Evolutionary conservation across 1,284 basidiomycete genomes (phyloP), one percentile per base, ranked within the genome.

Genomic region (Gymnopus androsaceus): DNA sequence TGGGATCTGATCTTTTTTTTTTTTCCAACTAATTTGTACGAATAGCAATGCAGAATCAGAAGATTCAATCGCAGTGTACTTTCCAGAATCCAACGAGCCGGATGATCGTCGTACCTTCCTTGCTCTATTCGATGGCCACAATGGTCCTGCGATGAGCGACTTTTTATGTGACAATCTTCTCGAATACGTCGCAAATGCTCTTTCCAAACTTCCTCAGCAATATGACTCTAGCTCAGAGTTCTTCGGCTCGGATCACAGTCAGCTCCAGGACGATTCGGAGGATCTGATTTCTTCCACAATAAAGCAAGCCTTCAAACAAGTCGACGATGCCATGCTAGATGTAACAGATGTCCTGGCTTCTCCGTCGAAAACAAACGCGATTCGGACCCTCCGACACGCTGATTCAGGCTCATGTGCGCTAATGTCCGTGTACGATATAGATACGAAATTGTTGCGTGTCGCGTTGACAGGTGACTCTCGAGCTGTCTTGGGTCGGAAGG

Each of bases 381-480:
- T 56, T 12, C 58, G 54, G 27, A 50, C 54, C 4, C 47, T 56
- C 8, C 58, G 54, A 11, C 25, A 56, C n/a, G 58, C 55, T n/a
- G 38, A 59, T 21, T 53, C 58, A 33, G 72, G 72, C 9, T 71
- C 73, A 0, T 73, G 72, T 54, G 77, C 76, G 0, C 62, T 81
- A 4, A 64, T 81, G 15, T 70, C 74, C 1, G 69, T 83, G 55
- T 83, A 78, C 61, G 79, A 84, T 57, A 69, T 66, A 5, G 67
- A 74, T 45, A 71, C 72, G 11, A 67, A 73, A 2, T 59, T 69
- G 3, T 69, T 84, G 1, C 74, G 74, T 56, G 66, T 81, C 15
- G 82, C 81, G 0, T 73, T 80, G 38, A 79, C 83, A 0, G 85
- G 85, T 5, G 81, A 85, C 64, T 79, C 76, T 9, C 78, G 84